These are phyloP conservation scores for Pseudomonodictys pantanalensis DNA, from an alignment of 495 filamentous ascomycete genomes.

Conservation along the genomic window DNA sequence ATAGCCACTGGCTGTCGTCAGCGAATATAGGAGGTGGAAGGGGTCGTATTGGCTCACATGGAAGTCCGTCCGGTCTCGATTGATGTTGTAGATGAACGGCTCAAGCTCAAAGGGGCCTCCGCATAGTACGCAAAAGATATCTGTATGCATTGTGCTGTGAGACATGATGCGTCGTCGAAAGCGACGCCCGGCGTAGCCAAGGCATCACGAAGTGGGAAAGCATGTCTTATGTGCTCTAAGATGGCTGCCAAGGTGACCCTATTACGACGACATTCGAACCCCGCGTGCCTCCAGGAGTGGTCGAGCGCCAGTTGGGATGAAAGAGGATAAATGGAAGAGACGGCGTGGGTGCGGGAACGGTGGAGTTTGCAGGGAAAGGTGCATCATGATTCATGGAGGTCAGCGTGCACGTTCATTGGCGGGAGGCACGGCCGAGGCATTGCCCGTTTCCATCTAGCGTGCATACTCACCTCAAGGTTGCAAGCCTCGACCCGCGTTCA, in stretches of 20 bases:
- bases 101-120: slow-evolving; percentile 3
- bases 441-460: neutral
- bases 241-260: too few relatives aligned
- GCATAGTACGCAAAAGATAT: slow-evolving; percentile 10
- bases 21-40: too few relatives aligned
- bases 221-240: too few relatives aligned
- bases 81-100: neutral
- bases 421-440: neutral
- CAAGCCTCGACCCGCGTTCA: too few relatives aligned
- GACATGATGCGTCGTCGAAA: neutral
- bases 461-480: too few relatives aligned
- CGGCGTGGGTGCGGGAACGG: neutral
- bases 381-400: neutral
- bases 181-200: neutral
- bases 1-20: neutral
- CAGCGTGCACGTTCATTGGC: neutral
- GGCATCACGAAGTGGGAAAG: neutral
- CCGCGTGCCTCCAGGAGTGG: too few relatives aligned
- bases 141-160: neutral
- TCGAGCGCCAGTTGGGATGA: too few relatives aligned
- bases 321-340: too few relatives aligned
- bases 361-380: too few relatives aligned
- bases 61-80: neutral
- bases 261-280: too few relatives aligned
- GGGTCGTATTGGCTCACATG: too few relatives aligned